phyloP scores from a whole-genome alignment of 2,329 filamentous ascomycete species.

The Lachnellula hyalina region DNA sequence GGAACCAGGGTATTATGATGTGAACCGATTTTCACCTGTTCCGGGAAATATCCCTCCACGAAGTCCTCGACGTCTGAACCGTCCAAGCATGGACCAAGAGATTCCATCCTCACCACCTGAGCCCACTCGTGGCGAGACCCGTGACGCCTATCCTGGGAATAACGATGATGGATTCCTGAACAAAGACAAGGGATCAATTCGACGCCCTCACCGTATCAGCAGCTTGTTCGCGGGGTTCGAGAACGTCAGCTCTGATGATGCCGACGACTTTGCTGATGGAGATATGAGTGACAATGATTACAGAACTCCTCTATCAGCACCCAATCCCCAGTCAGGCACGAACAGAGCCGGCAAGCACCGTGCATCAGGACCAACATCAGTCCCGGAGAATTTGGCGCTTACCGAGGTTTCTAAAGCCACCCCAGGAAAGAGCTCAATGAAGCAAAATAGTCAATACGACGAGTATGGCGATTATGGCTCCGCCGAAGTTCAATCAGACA shows the following conservation, averaged over 20 bases:
- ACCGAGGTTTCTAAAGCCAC: slow-evolving; percentile 15
- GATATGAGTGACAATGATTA: slow-evolving; percentile 64
- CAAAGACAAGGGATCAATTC: slow-evolving; percentile 46
- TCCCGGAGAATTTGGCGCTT: slow-evolving; percentile 26
- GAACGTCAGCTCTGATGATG: slow-evolving; percentile 61
- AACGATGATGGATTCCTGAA: slow-evolving; percentile 75
- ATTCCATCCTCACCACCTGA: slow-evolving; percentile 45
- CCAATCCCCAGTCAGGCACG: slow-evolving; percentile 39
- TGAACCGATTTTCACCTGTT: slow-evolving; percentile 44
- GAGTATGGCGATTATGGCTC: slow-evolving; percentile 16
- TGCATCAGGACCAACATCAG: slow-evolving; percentile 21
- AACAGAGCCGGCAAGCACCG: slow-evolving; percentile 16
- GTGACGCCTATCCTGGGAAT: slow-evolving; percentile 70
- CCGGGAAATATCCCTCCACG: slow-evolving; percentile 52
- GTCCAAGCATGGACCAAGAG: slow-evolving; percentile 40
- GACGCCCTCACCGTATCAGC: slow-evolving; percentile 69
- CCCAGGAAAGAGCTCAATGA: slow-evolving; percentile 13
- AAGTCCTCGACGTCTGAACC: slow-evolving; percentile 53
- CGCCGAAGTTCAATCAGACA: slow-evolving; percentile 18
- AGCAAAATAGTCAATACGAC: slow-evolving; percentile 14
- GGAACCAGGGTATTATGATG: slow-evolving; percentile 29
- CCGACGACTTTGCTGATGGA: slow-evolving; percentile 54
- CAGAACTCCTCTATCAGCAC: slow-evolving; percentile 60
- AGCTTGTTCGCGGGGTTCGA: slow-evolving; percentile 87
- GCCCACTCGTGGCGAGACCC: slow-evolving; percentile 36